Evolutionary conservation across 2,329 filamentous ascomycete genomes (phyloP), one percentile per base, ranked within the genome.

Genomic region (Drechslerella coelobrocha): DNA sequence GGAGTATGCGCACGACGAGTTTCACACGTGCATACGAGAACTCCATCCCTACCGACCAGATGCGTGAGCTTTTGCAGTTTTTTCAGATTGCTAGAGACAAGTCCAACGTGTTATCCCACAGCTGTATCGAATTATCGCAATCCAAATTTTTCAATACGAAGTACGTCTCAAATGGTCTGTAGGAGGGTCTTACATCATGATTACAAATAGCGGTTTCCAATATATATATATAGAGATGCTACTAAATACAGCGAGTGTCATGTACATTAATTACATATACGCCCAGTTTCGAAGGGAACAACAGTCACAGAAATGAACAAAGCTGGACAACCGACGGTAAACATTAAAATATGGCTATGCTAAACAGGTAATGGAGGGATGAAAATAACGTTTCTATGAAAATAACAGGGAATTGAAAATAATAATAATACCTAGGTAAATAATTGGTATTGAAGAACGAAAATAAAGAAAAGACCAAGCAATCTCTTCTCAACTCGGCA

Each of bases 401-500:
- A 9, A 45, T 8, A 17, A 6, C 12, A 39, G 2, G 14, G 41
- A 14, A 23, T 23, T 8, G 14, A 45, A 45, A 45, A 45, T 45
- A 45, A 19, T 19, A 5, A 21, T 6, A 23, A 5, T 4, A 23
- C 14, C 8, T 19, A 19, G 14, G 10, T 19, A 45, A 21, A 19
- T 19, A 19, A 45, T 23, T 4, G 17, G 41, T 19, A 45, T 23
- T 17, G 19, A 21, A 45, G 21, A 19, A 41, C 5, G 19, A 3
- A 19, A 45, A 45, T 14, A 19, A 45, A 21, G 19, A 45, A 19
- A 10, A 7, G 14, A 26, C 61, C 51, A 69, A 34, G 57, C 47
- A 45, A 69, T 69, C 47, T 69, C 65, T 41, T 69, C 65, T 19
- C 57, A 48, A 23, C 65, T 39, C 14, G 65, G 56, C 65, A 69